Base-by-base conservation (phyloP, 495 filamentous ascomycete genomes). In the Tirmania nivea region DNA sequence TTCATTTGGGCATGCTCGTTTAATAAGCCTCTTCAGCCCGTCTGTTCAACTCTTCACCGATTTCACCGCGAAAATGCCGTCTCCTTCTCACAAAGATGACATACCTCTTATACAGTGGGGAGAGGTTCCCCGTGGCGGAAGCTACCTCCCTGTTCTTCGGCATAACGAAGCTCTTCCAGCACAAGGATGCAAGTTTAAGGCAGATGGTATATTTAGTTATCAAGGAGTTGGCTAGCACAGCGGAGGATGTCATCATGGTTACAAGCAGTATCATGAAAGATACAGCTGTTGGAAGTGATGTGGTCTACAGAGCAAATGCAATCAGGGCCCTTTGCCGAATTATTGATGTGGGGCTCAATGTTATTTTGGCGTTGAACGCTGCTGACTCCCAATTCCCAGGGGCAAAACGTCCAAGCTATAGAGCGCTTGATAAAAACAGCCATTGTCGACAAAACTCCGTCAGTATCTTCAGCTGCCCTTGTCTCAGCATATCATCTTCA, bases 261-360 rank as follows among this genome's bases (percentile, higher is more conserved):
- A 99, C 90, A 20, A 88, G 84, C 69, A 94, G 86, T 61, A 94
- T 99, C 57, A 99, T 99, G 89, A 99, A 99, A 72, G 90, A 99
- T 66, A 94, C 89, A 8, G 59, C 59, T 12, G 86, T 90, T 59
- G 86, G 86, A 56, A 94, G 86, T 63, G 92, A 96, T 63, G 84
- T 89, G 48, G 76, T 99, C 49, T 99, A 93, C 69, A 78, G 89
- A 57, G 86, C 90, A 19, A 99, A 99, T 75, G 90, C 90, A 52
- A 96, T 99, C 64, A 77, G 90, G 55, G 88, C 90, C 45, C 73
- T 99, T 56, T 95, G 87, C 71, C 80, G 90, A 57, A 93, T 99
- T 62, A 96, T 96, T 62, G 90, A 99, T 75, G 92, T 92, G 20
- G 25, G 10, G 2, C 11, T 6, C 11, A 50, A 50, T 11, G 2